phyloP scores from a whole-genome alignment of 1,139 yeast genomes.

The Geotrichum klebahnii region DNA sequence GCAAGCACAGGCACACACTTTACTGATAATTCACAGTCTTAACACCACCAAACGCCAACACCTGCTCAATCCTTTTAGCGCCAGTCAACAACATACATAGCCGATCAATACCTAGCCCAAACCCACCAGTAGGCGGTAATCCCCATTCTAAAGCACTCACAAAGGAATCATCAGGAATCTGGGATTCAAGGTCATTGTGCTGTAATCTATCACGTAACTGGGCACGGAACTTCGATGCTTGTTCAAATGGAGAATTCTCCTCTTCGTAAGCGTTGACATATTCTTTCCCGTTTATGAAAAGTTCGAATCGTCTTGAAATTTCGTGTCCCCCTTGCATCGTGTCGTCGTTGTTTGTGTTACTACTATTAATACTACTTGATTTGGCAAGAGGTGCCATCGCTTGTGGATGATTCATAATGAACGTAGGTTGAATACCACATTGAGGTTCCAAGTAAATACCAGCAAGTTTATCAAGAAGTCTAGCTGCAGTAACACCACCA shows the following conservation, averaged over 20 bases:
- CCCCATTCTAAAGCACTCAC: slow-evolving; percentile 83
- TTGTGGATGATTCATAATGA: slow-evolving; percentile 80
- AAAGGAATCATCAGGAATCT: slow-evolving; percentile 69
- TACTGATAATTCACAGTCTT: slow-evolving; percentile 53
- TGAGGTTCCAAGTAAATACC: slow-evolving; percentile 62
- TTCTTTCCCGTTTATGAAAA: slow-evolving; percentile 76
- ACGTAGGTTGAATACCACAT: slow-evolving; percentile 53
- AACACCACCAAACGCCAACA: slow-evolving; percentile 75
- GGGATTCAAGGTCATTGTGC: slow-evolving; percentile 54
- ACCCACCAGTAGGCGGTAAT: slow-evolving; percentile 96
- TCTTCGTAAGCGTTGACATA: slow-evolving; percentile 94
- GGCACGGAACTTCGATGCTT: slow-evolving; percentile 52
- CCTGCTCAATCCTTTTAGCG: slow-evolving; percentile 66
- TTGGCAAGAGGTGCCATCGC: slow-evolving; percentile 85
- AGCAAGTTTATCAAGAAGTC: slow-evolving; percentile 63
- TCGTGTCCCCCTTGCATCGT: slow-evolving; percentile 31
- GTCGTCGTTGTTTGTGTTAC: too few species aligned
- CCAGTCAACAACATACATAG: slow-evolving; percentile 73
- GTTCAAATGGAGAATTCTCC: slow-evolving; percentile 80
- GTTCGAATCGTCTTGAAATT: slow-evolving; percentile 71
- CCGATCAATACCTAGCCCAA: slow-evolving; percentile 94
- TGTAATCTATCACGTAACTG: slow-evolving; percentile 53
- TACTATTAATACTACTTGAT: too few species aligned
- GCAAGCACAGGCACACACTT: too few species aligned
- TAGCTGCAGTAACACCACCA: slow-evolving; percentile 44